Evolutionary conservation across 495 filamentous ascomycete genomes (phyloP).

Genomic region (Aspergillus egyptiacus): DNA sequence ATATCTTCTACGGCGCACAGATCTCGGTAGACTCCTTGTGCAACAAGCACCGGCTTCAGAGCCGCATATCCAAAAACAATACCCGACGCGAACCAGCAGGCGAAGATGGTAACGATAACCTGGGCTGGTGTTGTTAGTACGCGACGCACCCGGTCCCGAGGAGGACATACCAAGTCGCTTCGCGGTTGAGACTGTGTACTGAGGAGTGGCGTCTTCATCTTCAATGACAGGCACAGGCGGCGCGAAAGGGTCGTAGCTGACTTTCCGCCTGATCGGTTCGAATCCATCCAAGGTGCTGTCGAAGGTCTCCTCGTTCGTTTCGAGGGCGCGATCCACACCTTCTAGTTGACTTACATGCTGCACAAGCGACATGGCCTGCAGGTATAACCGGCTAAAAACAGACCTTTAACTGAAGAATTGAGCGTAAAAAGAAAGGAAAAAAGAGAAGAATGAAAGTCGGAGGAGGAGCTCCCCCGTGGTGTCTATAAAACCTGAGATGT

Average conservation of each 20-base stretch:
- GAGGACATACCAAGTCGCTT: slow-evolving; percentile 42
- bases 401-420: too few relatives aligned
- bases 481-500: too few relatives aligned
- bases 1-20: slow-evolving; percentile 46
- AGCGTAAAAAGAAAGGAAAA: too few relatives aligned
- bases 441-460: not conserved
- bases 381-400: too few relatives aligned
- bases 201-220: slow-evolving; percentile 26
- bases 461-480: too few relatives aligned
- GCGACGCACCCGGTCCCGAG: not conserved
- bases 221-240: slow-evolving; percentile 20
- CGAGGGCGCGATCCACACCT: slow-evolving; percentile 34
- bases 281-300: slow-evolving; percentile 6
- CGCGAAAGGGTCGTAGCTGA: slow-evolving; percentile 32
- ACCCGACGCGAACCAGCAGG: slow-evolving; percentile 60
- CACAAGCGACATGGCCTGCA: slow-evolving; percentile 33
- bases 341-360: slow-evolving; percentile 39
- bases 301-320: slow-evolving; percentile 11
- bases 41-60: slow-evolving; percentile 62
- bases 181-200: slow-evolving; percentile 48
- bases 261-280: slow-evolving; percentile 21
- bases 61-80: slow-evolving; percentile 72
- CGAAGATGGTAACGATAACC: slow-evolving; percentile 52
- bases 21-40: slow-evolving; percentile 59
- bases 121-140: slow-evolving; percentile 39